Base-by-base conservation (phyloP, 768 basidiomycete species). In the Guyanaporus albipodus region DNA sequence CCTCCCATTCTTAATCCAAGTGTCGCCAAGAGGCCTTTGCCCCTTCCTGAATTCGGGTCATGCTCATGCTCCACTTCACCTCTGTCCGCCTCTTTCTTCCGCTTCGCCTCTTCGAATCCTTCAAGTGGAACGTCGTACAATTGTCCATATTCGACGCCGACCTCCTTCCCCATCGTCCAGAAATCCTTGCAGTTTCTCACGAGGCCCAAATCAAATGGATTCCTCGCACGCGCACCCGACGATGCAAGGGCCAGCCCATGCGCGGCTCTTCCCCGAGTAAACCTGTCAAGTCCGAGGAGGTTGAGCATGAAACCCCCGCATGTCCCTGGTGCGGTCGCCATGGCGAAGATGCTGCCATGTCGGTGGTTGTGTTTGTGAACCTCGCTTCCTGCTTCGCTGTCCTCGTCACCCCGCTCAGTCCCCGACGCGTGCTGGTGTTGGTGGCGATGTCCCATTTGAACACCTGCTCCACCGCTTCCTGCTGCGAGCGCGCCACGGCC, bases 241-340 rank as follows among this genome's bases (percentile, higher is more conserved):
- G 63, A 64, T 1, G 89, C 85, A 21, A 83, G 74, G 38, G 83
- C 79, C 45, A 98, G 82, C 19, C 94, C 93, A 55, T 89, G 83
- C 8, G 87, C 86, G 0, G 92, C 93, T 53, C 83, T 85, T 19
- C 92, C 92, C 44, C 85, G 85, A 31, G 94, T 96, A 69, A 97
- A 97, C 41, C 92, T 73, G 69, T 99, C 96, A 38, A 99, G 77
- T 0, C 96, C 96, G 26, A 96, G 80, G 4, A 98, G 73, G 66
- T 88, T 86, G 77, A 97, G 83, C 35, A 97, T 64, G 77, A 94
- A 92, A 70, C 65, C 71, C 56, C 47, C 70, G 41, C 56, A 64
- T 17, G 61, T 59, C n/a, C 63, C 64, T 2, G 66, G 66, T 2
- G 67, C 67, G 8, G 62, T 64, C 41, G 56, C 53, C 48, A 49